Conservation (phyloP, 2,329 filamentous ascomycete genomes). For the Myrmaecium sp. region DNA sequence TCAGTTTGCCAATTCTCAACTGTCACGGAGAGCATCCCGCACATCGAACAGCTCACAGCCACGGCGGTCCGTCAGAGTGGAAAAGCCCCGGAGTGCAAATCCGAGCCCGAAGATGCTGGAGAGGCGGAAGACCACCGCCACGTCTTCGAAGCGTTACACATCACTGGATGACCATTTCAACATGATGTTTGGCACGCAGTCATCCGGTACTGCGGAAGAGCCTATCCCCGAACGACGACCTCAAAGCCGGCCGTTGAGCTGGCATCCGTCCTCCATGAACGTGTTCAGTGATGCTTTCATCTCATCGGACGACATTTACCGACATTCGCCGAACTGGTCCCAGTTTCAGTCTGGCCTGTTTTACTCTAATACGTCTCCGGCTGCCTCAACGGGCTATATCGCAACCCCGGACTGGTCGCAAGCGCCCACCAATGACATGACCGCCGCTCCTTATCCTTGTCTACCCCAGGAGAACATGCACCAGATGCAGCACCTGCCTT, state of each 20-base stretch:
- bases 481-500: too few species aligned
- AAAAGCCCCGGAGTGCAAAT: constrained; percentile 23
- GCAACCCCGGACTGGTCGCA: too few species aligned
- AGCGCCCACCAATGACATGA: too few species aligned
- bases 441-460: too few species aligned
- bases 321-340: too few species aligned
- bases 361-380: constrained; percentile 3
- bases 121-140: constrained; percentile 20
- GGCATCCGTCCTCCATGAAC: constrained; percentile 50
- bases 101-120: constrained; percentile 19
- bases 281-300: constrained; percentile 11
- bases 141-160: constrained; percentile 19
- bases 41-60: too few species aligned
- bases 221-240: too few species aligned
- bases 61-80: constrained; percentile 19
- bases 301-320: constrained; percentile 4
- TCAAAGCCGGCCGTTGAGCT: constrained; percentile 46
- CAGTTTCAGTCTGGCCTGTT: too few species aligned
- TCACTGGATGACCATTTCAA: constrained; percentile 24
- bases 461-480: too few species aligned
- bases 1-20: too few species aligned
- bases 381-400: constrained; percentile 4
- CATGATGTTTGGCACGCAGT: constrained; percentile 22
- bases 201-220: too few species aligned
- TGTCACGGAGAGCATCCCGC: too few species aligned